Evolutionary conservation across 192 early-diverging fungal species (phyloP).

Genomic region (Obelidium mucronatum): DNA sequence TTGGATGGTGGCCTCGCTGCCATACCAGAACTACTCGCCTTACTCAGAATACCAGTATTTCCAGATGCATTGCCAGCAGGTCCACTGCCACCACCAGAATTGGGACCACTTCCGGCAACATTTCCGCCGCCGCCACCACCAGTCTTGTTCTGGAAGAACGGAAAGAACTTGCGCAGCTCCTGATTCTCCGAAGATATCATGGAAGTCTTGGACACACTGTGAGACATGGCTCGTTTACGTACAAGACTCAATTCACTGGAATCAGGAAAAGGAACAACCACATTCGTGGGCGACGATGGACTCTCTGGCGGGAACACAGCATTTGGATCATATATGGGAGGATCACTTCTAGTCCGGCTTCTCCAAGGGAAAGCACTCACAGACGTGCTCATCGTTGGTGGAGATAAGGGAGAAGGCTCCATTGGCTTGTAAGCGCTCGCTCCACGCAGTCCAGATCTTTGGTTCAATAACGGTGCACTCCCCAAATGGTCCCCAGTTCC

Average conservation of each 20-base stretch:
- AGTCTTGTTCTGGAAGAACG: background rate
- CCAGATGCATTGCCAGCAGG: too few relatives aligned
- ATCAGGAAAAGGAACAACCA: slow-evolving; percentile 12
- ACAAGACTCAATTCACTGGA: background rate
- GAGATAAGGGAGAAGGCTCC: slow-evolving; percentile 17
- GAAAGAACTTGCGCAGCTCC: slow-evolving; percentile 7
- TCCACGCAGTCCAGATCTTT: slow-evolving; percentile 1
- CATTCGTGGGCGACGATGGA: background rate
- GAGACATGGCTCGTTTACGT: slow-evolving; percentile 20
- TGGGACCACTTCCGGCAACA: too few relatives aligned
- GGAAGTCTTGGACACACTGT: slow-evolving; percentile 19
- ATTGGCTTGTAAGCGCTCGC: slow-evolving; percentile 9
- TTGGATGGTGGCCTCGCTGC: too few relatives aligned
- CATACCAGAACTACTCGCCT: too few relatives aligned
- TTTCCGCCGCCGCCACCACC: too few relatives aligned
- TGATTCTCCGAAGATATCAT: background rate
- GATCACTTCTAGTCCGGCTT: slow-evolving; percentile 8
- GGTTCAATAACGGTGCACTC: background rate
- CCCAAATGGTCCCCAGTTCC: background rate
- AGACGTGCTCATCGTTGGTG: background rate
- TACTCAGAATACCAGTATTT: too few relatives aligned
- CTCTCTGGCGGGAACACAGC: background rate
- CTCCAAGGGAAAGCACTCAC: slow-evolving; percentile 18
- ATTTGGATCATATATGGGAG: slow-evolving; percentile 4
- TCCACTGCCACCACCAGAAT: background rate